These are phyloP conservation scores for Mycena latifolia DNA, from an alignment of 768 basidiomycete species.

Conservation along the genomic window DNA sequence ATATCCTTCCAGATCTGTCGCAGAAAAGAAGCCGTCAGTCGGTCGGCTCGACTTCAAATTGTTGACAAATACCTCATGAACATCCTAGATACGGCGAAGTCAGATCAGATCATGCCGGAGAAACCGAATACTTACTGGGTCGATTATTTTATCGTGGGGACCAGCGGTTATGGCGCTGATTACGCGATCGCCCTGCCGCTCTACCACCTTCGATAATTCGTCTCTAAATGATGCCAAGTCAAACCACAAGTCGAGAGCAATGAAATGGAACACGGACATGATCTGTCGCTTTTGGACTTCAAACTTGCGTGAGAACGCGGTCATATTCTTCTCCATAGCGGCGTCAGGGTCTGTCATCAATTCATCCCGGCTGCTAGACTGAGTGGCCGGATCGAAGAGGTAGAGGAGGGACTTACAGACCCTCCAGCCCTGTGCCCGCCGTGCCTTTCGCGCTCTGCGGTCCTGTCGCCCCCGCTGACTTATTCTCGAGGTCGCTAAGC, in stretches of 20 bases:
- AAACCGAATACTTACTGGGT: conserved; percentile 37
- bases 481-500: conserved; percentile 32
- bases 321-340: conserved; percentile 45
- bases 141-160: conserved; percentile 50
- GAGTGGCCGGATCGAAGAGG: no score
- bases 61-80: conserved; percentile 42
- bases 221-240: conserved; percentile 32
- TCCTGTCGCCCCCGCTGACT: conserved; percentile 14
- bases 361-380: no score
- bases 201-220: conserved; percentile 43
- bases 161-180: conserved; percentile 47
- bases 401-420: no score
- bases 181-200: conserved; percentile 47
- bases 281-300: conserved; percentile 47
- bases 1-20: conserved; percentile 48
- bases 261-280: conserved; percentile 8
- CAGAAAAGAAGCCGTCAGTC: not conserved
- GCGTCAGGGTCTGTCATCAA: conserved; percentile 42
- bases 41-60: not conserved
- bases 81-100: conserved; percentile 34
- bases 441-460: conserved; percentile 30
- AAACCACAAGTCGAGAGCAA: not conserved
- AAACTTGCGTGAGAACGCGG: conserved; percentile 49
- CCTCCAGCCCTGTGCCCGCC: conserved; percentile 31
- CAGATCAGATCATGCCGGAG: not conserved